These are phyloP conservation scores for Metschnikowia picachoensis DNA, from an alignment of 805 yeast species.

Conservation along the genomic window DNA sequence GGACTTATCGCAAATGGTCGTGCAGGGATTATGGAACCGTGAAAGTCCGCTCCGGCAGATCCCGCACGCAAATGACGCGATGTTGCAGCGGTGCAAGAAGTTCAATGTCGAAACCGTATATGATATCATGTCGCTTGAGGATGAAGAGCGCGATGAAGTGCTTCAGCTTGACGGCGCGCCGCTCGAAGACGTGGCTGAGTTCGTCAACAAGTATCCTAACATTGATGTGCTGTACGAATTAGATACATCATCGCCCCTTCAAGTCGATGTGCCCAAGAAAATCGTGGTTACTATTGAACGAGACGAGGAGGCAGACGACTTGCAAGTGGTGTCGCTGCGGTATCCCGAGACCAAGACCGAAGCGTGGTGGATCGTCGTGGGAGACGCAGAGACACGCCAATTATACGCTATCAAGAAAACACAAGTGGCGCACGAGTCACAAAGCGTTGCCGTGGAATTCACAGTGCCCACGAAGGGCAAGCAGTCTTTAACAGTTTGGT, in stretches of 20 bases:
- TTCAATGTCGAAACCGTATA: constrained; percentile 65
- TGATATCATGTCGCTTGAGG: constrained; percentile 78
- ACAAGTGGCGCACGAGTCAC: constrained; percentile 47
- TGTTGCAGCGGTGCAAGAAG: constrained; percentile 52
- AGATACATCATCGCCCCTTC: constrained; percentile 35
- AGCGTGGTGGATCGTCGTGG: constrained; percentile 86
- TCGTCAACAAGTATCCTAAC: constrained; percentile 87
- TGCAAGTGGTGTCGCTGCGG: constrained; percentile 53
- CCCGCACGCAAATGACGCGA: constrained; percentile 56
- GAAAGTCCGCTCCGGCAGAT: constrained; percentile 78
- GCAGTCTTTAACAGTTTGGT: constrained; percentile 68
- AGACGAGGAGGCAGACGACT: constrained; percentile 76
- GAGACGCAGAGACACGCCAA: constrained; percentile 56
- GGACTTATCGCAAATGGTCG: constrained; percentile 85
- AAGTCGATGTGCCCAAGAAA: constrained; percentile 45
- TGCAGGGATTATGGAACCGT: constrained; percentile 81
- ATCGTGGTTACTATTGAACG: constrained; percentile 51
- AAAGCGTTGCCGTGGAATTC: constrained; percentile 51
- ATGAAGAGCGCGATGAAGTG: constrained; percentile 63
- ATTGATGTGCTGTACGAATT: constrained; percentile 62
- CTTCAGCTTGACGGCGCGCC: constrained; percentile 48
- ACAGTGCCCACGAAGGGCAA: constrained; percentile 58
- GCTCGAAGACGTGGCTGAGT: constrained; percentile 69
- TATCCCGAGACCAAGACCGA: constrained; percentile 63
- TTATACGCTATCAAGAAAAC: constrained; percentile 72